Conservation (phyloP, 495 filamentous ascomycete species). For the Aspergillus wentii region DNA sequence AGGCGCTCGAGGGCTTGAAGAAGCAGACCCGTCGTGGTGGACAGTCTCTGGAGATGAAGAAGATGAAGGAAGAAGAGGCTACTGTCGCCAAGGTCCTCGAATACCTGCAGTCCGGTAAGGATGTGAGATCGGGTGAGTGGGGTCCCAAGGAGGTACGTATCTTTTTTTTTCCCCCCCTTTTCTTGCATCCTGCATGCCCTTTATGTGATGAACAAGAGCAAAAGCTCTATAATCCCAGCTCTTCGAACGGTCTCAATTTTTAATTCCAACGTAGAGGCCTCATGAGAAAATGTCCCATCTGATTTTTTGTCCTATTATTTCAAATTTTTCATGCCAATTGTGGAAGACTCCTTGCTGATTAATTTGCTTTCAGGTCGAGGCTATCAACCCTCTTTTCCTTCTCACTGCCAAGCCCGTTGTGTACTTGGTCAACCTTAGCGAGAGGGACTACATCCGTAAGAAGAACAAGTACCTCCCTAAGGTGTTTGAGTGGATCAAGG, state of each 20-base stretch:
- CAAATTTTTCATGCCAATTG: conserved; percentile 20
- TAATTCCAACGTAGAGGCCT: conserved; percentile 62
- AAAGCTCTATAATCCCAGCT: conserved; percentile 98
- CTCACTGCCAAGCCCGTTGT: conserved; percentile 96
- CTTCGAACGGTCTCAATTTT: conserved; percentile 75
- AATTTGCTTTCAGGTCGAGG: conserved; percentile 66
- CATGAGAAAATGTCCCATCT: conserved; percentile 76
- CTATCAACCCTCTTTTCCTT: conserved; percentile 94
- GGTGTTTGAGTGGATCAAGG: conserved; percentile 91
- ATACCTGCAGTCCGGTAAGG: conserved; percentile 79
- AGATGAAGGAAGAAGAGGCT: conserved; percentile 89
- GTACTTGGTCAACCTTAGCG: conserved; percentile 93
- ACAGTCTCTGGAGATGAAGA: conserved; percentile 97
- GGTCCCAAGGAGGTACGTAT: conserved; percentile 85
- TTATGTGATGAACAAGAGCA: conserved; percentile 97
- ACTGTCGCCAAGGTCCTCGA: conserved; percentile 83
- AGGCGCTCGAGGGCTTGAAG: conserved; percentile 79
- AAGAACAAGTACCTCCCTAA: conserved; percentile 98
- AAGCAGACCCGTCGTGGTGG: conserved; percentile 94
- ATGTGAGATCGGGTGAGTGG: conserved; percentile 90
- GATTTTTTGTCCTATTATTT: conserved; percentile 27
- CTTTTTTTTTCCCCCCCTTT: conserved; percentile 14
- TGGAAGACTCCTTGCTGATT: conserved; percentile 23
- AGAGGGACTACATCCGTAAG: conserved; percentile 96
- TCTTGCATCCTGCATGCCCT: conserved; percentile 6